phyloP scores from a whole-genome alignment of 495 filamentous ascomycete species.

The Tirmania nivea region DNA sequence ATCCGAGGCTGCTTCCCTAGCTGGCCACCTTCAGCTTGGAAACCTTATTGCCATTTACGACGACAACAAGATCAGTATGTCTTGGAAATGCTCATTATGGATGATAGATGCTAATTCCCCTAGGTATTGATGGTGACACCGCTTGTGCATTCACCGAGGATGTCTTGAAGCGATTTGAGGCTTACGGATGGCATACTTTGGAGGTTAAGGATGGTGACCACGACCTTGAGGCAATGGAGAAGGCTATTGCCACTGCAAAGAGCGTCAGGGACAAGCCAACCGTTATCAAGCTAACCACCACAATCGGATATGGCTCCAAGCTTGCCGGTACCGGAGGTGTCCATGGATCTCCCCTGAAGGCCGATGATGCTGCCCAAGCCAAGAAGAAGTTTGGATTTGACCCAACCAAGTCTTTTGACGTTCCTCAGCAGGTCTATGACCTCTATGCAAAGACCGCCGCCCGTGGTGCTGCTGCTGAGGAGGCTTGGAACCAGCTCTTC shows the following conservation, averaged over 20 bases:
- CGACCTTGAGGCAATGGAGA: constrained; percentile 73
- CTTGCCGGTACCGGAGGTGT: constrained; percentile 84
- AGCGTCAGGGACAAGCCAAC: constrained; percentile 88
- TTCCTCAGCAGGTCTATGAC: constrained; percentile 89
- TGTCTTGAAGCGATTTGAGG: constrained; percentile 80
- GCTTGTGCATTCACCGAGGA: constrained; percentile 94
- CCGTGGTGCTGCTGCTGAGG: constrained; percentile 70
- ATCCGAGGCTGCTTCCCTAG: constrained; percentile 72
- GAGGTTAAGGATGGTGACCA: constrained; percentile 76
- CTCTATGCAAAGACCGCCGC: constrained; percentile 59
- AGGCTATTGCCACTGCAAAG: constrained; percentile 64
- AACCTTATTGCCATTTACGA: constrained; percentile 95
- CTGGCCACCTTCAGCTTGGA: constrained; percentile 89
- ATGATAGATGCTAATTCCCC: not conserved
- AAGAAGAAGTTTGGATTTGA: constrained; percentile 93
- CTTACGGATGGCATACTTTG: constrained; percentile 91
- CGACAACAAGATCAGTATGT: constrained; percentile 81
- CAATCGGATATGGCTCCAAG: constrained; percentile 91
- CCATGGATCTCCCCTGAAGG: constrained; percentile 86
- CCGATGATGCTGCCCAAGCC: constrained; percentile 73
- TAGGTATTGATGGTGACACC: constrained; percentile 62
- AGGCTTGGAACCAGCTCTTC: constrained; percentile 89
- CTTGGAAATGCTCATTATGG: not conserved
- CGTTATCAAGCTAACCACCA: constrained; percentile 91
- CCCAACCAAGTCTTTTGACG: constrained; percentile 78